Percentiles rank a stretch among this genome's conserved stretches.
phyloP scores from a whole-genome alignment of 23 red algal species.

The Gracilaria vermiculophylla region DNA sequence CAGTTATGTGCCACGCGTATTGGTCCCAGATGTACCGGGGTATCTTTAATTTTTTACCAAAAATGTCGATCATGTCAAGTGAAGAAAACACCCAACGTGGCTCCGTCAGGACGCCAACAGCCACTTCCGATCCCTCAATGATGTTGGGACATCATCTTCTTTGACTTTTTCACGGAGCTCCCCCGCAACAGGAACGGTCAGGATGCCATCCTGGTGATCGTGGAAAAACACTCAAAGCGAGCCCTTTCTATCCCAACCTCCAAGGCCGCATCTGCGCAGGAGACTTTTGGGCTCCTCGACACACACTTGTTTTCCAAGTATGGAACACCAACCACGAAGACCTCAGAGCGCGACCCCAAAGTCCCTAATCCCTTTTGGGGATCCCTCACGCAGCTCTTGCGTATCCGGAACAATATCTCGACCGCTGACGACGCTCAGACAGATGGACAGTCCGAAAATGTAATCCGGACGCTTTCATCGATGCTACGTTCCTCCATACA shows the following conservation, averaged over 20 bases:
- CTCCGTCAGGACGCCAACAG: not conserved
- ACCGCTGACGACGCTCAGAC: constrained; percentile 15
- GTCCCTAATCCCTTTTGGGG: not conserved
- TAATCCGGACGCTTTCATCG: not conserved
- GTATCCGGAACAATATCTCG: not conserved
- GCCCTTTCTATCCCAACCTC: not conserved
- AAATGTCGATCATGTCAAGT: not conserved
- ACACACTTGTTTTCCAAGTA: not conserved
- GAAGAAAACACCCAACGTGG: not conserved
- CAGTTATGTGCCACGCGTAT: not conserved
- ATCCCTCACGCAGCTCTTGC: not conserved
- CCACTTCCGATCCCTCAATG: not conserved
- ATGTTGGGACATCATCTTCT: constrained; percentile 4
- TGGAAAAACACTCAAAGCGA: constrained; percentile 33
- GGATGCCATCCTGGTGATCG: constrained; percentile 18
- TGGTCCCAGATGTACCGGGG: not conserved
- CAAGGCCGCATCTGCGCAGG: not conserved
- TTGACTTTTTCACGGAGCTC: constrained; percentile 23
- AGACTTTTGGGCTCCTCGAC: not conserved
- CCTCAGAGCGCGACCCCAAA: constrained; percentile 1
- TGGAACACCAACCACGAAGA: not conserved
- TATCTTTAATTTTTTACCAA: not conserved
- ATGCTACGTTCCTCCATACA: constrained; percentile 16
- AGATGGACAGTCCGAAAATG: constrained; percentile 46
- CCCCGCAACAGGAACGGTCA: not conserved